These are phyloP conservation scores for Didymella pomorum DNA, from an alignment of 2,329 filamentous ascomycete species.

Conservation along the genomic window DNA sequence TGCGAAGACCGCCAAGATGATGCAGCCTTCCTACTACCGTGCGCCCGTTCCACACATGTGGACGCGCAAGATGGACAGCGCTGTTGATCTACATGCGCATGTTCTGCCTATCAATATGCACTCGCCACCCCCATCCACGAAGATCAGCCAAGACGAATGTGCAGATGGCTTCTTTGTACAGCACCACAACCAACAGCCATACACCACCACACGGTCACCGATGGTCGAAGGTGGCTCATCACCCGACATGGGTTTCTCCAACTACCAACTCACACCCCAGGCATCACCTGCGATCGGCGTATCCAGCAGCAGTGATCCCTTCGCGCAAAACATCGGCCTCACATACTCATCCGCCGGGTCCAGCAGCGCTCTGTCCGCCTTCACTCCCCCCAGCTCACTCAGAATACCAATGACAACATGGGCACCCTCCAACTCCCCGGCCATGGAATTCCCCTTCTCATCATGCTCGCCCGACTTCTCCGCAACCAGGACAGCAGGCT, in stretches of 20 bases:
- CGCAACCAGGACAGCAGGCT: conserved; percentile 39
- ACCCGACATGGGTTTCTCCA: conserved; percentile 33
- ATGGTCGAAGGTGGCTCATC: conserved; percentile 26
- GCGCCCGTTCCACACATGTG: conserved; percentile 59
- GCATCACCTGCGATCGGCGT: conserved; percentile 42
- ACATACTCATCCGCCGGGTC: conserved; percentile 27
- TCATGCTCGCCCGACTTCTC: conserved; percentile 38
- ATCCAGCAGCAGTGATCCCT: conserved; percentile 31
- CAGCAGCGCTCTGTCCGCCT: conserved; percentile 47
- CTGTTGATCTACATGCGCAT: conserved; percentile 59
- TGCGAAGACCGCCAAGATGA: conserved; percentile 62
- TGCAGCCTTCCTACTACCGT: conserved; percentile 60
- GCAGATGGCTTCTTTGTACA: conserved; percentile 32
- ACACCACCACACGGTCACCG: conserved; percentile 33
- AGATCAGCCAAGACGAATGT: conserved; percentile 36
- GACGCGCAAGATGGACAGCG: conserved; percentile 59
- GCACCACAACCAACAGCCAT: conserved; percentile 31
- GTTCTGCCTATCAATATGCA: conserved; percentile 44
- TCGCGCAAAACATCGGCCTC: conserved; percentile 34
- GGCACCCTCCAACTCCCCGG: conserved; percentile 38
- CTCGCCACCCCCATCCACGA: conserved; percentile 41
- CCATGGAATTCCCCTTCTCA: conserved; percentile 44
- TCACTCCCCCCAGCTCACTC: conserved; percentile 48
- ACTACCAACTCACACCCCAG: conserved; percentile 48
- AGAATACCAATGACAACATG: conserved; percentile 42